Conservation (phyloP, 2,329 filamentous ascomycete genomes). For the Colletotrichum cereale region DNA sequence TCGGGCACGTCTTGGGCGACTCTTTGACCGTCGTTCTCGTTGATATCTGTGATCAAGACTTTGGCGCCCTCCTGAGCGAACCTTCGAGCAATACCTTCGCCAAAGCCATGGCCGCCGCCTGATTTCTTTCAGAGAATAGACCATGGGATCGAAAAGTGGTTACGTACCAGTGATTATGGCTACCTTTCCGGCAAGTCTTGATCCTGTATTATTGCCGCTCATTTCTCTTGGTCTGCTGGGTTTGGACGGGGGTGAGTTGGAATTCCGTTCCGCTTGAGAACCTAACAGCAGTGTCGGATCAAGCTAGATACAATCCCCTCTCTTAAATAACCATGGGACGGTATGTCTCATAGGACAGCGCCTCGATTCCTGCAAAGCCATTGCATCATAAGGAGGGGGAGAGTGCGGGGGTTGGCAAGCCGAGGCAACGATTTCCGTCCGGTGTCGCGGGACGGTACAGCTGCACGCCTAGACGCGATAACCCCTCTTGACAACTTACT, state of each 20-base stretch:
- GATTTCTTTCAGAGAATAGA: background rate
- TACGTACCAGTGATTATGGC: conserved; percentile 23
- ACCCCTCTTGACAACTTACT: background rate
- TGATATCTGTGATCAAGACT: conserved; percentile 73
- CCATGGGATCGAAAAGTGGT: too few relatives aligned
- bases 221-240: background rate
- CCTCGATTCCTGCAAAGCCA: background rate
- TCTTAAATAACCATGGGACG: background rate
- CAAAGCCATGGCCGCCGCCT: conserved; percentile 63
- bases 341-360: background rate
- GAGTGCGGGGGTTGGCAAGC: conserved; percentile 28
- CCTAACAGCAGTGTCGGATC: background rate
- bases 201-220: conserved; percentile 1
- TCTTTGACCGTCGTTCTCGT: conserved; percentile 62
- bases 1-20: conserved; percentile 51
- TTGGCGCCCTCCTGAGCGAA: conserved; percentile 71
- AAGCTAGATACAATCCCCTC: background rate
- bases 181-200: conserved; percentile 32
- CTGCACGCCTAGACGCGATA: background rate
- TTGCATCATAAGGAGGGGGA: conserved; percentile 38
- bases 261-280: background rate
- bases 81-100: conserved; percentile 69
- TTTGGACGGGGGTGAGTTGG: background rate
- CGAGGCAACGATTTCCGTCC: conserved; percentile 36
- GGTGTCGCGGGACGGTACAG: background rate